Evolutionary conservation across 331 rosid genomes (phyloP).

Genomic region (Spiraea crenata): DNA sequence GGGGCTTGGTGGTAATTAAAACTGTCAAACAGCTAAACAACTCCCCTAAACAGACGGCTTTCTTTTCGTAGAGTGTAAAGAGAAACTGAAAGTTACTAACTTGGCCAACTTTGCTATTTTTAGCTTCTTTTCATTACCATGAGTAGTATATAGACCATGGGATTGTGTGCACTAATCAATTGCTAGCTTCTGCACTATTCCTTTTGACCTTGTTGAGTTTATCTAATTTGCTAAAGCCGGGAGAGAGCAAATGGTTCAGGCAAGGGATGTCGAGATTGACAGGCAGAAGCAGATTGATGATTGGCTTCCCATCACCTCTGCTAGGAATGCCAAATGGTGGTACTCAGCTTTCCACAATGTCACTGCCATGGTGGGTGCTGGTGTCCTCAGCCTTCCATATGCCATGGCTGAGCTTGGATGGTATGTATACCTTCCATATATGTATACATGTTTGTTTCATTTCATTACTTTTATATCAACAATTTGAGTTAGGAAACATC

Average conservation of each 20-base stretch:
- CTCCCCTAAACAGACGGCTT: neutral
- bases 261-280: neutral
- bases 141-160: neutral
- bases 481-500: neutral
- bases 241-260: neutral
- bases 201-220: neutral
- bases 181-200: neutral
- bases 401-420: slow-evolving; percentile 79
- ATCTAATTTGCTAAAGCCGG: neutral
- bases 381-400: slow-evolving; percentile 78
- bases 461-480: neutral
- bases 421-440: slow-evolving; percentile 22
- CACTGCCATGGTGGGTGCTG: slow-evolving; percentile 96
- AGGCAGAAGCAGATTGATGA: slow-evolving; percentile 34
- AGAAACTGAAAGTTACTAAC: neutral
- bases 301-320: slow-evolving; percentile 72
- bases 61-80: neutral
- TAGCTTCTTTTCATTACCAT: neutral
- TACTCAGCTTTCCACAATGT: slow-evolving; percentile 80
- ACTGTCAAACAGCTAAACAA: neutral
- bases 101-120: neutral
- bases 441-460: neutral
- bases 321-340: slow-evolving; percentile 87
- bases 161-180: neutral
- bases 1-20: slow-evolving; percentile 3